Base-by-base conservation (phyloP, 495 filamentous ascomycete species). In the Aspergillus asperescens region DNA sequence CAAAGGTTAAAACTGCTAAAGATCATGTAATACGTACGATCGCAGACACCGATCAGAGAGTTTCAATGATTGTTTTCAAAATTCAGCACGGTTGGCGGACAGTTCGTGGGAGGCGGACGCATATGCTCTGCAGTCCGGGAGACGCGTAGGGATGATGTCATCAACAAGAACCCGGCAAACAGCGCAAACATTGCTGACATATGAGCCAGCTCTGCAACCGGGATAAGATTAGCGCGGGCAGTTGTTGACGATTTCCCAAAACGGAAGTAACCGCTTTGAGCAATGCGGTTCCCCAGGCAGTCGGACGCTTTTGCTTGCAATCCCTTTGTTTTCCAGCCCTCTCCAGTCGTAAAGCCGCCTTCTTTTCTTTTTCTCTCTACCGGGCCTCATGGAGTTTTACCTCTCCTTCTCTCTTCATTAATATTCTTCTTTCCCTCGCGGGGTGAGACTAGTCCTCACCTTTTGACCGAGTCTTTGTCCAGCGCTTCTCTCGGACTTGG, bases 91-190 rank as follows among this genome's bases (percentile, higher is more conserved):
- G 27, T 15, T 35, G 25, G 16, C 24, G 35, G 35, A 13, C 19
- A 16, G 16, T 45, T 54, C n/a, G 13, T 5, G 40, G 18, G 22
- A 4, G 8, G 9, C 41, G 28, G 23, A 39, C 25, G 18, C 8
- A 28, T 22, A 35, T 44, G 27, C 24, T 25, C 23, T 29, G 40
- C 22, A 27, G 23, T 24, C 29, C 44, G 63, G 58, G 31, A 61
- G 62, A 69, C 66, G 66, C 63, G 66, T 44, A 38, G 29, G 2
- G 32, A 45, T 68, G 65, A 66, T 63, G 63, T 64, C 66, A 64
- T 55, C 38, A 23, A 29, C 6, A n/a, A n/a, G n/a, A n/a, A n/a
- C n/a, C n/a, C 28, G 16, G 29, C 57, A 57, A 60, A 58, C 59
- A 0, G 39, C 7, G 31, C 57, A 60, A 62, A 61, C 54, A 27